Evolutionary conservation across 345 rosid species (phyloP), one percentile per base, ranked within the genome.

Genomic region (Euphorbia peplus): DNA sequence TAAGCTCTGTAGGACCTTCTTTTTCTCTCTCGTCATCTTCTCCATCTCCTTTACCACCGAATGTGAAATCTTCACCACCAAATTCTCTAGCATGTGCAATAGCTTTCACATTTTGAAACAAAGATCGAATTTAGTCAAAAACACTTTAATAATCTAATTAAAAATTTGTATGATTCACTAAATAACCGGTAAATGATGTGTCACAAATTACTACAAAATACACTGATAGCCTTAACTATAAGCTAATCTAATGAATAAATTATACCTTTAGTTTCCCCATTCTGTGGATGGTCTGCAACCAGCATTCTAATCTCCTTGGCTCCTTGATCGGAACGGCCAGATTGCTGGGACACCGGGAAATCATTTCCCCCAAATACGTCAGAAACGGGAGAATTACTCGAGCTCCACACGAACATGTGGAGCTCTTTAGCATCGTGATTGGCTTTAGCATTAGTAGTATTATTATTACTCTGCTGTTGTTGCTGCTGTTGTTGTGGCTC

Each of bases 221-320:
- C n/a, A n/a, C n/a, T n/a, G n/a, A n/a, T n/a, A n/a, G n/a, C n/a
- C n/a, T n/a, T n/a, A n/a, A n/a, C n/a, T n/a, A n/a, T n/a, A n/a
- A n/a, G n/a, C n/a, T n/a, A n/a, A n/a, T n/a, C n/a, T n/a, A n/a
- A n/a, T n/a, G n/a, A n/a, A n/a, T n/a, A 32, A 32, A 32, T 50
- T 16, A 4, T 81, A 87, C 98, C 81, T 88, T 88, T 93, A 70
- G 3, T 74, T 69, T 91, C 96, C 30, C 89, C 91, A 70, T 81
- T 93, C 48, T 82, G 87, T n/a, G 86, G 84, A 22, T 86, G 87
- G 54, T 93, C 98, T 4, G 91, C 51, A 26, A 93, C 95, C 65
- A 93, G 64, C 98, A 89, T 87, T 78, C 95, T 83, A 65, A 93
- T 93, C 82, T 93, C 98, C 76, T 89, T 91, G 8, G 92, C 95